phyloP scores from a whole-genome alignment of 2,329 filamentous ascomycete genomes.

The Stagonosporopsis vannaccii region DNA sequence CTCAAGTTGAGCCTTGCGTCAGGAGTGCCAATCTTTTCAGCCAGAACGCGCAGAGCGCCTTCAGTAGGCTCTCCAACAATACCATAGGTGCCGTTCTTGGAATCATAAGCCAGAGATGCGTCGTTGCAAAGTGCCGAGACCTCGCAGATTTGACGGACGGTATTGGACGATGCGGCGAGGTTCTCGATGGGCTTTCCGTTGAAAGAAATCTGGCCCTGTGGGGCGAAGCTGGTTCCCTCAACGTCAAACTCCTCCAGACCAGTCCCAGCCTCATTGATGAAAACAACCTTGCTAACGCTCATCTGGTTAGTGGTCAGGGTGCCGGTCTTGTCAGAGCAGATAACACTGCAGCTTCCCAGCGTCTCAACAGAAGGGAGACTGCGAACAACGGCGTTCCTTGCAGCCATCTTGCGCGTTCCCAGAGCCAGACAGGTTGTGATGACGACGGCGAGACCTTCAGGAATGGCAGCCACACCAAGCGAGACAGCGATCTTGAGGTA shows the following conservation, averaged over 20 bases:
- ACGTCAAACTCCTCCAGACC: constrained; percentile 86
- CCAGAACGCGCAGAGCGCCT: constrained; percentile 86
- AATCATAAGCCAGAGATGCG: constrained; percentile 80
- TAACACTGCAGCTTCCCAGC: constrained; percentile 97
- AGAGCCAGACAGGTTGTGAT: constrained; percentile 98
- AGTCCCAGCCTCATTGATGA: constrained; percentile 75
- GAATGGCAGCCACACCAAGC: constrained; percentile 95
- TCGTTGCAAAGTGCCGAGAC: constrained; percentile 85
- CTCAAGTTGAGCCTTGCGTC: constrained; percentile 66
- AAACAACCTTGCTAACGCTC: constrained; percentile 94
- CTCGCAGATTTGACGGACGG: constrained; percentile 78
- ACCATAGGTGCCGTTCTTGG: constrained; percentile 74
- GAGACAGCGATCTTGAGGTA: constrained; percentile 99
- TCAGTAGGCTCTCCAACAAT: constrained; percentile 95
- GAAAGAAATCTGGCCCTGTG: constrained; percentile 74
- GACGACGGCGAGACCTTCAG: constrained; percentile 95
- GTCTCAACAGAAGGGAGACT: constrained; percentile 97
- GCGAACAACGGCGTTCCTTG: constrained; percentile 96
- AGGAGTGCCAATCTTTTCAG: constrained; percentile 91
- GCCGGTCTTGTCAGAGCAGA: constrained; percentile 99
- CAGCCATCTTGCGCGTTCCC: constrained; percentile 97
- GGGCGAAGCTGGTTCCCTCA: constrained; percentile 90
- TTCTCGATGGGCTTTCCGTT: constrained; percentile 74
- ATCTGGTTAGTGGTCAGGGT: constrained; percentile 99
- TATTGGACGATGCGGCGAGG: constrained; percentile 74